These are phyloP conservation scores for Taiozyma sp. DNA, from an alignment of 1,139 yeast genomes.

Conservation along the genomic window DNA sequence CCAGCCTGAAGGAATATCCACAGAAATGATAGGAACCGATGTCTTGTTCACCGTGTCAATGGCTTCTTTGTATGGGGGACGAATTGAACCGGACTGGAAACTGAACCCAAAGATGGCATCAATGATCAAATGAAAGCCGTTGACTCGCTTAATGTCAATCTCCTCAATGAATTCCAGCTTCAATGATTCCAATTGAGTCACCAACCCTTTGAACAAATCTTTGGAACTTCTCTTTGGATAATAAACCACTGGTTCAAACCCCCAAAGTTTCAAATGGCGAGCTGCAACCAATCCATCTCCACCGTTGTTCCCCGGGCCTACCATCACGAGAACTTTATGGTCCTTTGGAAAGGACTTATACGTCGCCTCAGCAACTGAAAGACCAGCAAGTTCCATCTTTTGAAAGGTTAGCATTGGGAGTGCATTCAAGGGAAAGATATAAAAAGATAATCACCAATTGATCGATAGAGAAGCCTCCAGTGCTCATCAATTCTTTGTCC, in stretches of 20 bases:
- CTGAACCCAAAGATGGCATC: constrained; percentile 94
- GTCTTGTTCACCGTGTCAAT: constrained; percentile 41
- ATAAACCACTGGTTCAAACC: constrained; percentile 66
- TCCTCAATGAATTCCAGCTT: constrained; percentile 37
- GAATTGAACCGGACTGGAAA: constrained; percentile 73
- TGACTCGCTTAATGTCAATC: constrained; percentile 15
- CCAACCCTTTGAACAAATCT: constrained; percentile 37
- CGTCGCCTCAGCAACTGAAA: constrained; percentile 88
- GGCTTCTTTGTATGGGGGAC: constrained; percentile 70
- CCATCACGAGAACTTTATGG: constrained; percentile 58
- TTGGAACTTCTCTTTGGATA: constrained; percentile 58
- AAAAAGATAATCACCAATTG: constrained; percentile 46
- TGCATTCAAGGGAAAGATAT: neutral
- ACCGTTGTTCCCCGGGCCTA: constrained; percentile 95
- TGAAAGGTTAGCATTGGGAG: neutral
- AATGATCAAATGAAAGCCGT: constrained; percentile 27
- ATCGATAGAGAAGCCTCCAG: constrained; percentile 78
- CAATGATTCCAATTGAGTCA: constrained; percentile 57
- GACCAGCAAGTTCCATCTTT: constrained; percentile 90
- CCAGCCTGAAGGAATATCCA: constrained; percentile 97
- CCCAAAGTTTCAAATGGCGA: constrained; percentile 79
- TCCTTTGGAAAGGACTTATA: constrained; percentile 54
- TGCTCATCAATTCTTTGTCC: constrained; percentile 84
- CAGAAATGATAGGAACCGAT: constrained; percentile 60
- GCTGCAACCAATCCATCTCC: constrained; percentile 98